Conservation (phyloP, 768 basidiomycete species). For the Boletus reticulatus region DNA sequence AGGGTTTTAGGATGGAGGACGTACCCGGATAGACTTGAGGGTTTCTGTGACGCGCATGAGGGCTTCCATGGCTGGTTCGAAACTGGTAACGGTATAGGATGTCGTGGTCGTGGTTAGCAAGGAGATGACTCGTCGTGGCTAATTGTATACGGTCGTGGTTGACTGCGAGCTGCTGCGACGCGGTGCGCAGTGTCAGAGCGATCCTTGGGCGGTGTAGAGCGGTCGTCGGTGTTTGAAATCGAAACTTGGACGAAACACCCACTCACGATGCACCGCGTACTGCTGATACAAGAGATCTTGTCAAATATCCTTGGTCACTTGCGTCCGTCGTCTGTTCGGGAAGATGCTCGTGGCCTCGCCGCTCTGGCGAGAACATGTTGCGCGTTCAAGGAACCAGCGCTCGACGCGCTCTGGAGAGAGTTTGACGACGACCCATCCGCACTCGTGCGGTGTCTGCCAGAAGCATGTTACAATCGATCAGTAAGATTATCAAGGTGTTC, state of each 20-base stretch:
- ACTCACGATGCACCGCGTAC: slow-evolving; percentile 1
- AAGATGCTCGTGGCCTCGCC: slow-evolving; percentile 5
- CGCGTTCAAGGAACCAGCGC: slow-evolving; percentile 18
- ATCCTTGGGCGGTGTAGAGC: too few relatives aligned
- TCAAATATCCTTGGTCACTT: slow-evolving; percentile 11
- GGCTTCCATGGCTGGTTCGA: slow-evolving; percentile 52
- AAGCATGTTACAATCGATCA: neutral
- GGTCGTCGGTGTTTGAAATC: too few relatives aligned
- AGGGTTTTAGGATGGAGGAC: neutral
- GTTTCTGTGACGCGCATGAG: slow-evolving; percentile 65
- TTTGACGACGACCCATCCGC: too few relatives aligned
- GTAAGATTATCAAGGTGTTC: neutral
- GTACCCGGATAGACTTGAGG: slow-evolving; percentile 66
- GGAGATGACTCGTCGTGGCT: too few relatives aligned
- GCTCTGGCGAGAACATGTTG: slow-evolving; percentile 16
- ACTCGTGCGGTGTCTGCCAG: neutral
- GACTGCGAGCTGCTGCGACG: too few relatives aligned
- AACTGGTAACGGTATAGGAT: neutral
- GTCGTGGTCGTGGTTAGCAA: neutral
- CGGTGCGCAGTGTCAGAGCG: too few relatives aligned
- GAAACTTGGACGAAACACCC: too few relatives aligned
- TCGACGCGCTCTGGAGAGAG: slow-evolving; percentile 2
- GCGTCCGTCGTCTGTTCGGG: neutral
- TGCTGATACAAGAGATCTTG: slow-evolving; percentile 9
- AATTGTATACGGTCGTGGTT: too few relatives aligned